Percentiles rank a stretch among this genome's conserved stretches.
These are phyloP conservation scores for Microsporum canis DNA, from an alignment of 2,329 filamentous ascomycete species.

Conservation along the genomic window DNA sequence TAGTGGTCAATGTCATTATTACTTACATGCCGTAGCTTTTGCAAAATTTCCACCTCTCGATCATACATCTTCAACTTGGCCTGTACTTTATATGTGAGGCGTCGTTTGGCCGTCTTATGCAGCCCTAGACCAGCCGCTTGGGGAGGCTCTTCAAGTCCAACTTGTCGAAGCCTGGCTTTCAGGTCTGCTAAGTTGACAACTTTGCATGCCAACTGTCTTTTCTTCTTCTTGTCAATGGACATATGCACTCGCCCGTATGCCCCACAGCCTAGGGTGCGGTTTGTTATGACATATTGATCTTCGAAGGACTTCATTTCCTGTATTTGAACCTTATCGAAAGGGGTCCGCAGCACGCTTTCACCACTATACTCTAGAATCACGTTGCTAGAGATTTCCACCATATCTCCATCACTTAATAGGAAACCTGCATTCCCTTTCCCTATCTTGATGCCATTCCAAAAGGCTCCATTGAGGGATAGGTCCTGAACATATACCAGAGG, in stretches of 20 bases:
- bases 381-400: conserved; percentile 11
- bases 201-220: conserved; percentile 37
- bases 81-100: conserved; percentile 5
- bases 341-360: not conserved
- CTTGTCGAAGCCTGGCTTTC: conserved; percentile 13
- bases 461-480: conserved; percentile 31
- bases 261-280: conserved; percentile 32
- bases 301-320: conserved; percentile 29
- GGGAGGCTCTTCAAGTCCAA: not conserved
- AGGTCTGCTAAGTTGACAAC: conserved; percentile 29
- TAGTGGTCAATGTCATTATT: not conserved
- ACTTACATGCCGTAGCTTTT: conserved; percentile 43
- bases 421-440: conserved; percentile 8
- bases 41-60: conserved; percentile 38
- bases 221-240: conserved; percentile 26
- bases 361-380: conserved; percentile 9
- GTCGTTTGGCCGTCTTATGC: not conserved
- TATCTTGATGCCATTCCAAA: conserved; percentile 25
- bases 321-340: conserved; percentile 21
- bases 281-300: conserved; percentile 28
- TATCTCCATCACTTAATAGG: conserved; percentile 22
- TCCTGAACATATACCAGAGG: conserved; percentile 37
- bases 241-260: conserved; percentile 35
- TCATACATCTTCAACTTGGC: conserved; percentile 14
- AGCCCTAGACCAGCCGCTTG: too few relatives aligned